phyloP scores from a whole-genome alignment of 2,329 filamentous ascomycete species.

The Calonectria hongkongensis region DNA sequence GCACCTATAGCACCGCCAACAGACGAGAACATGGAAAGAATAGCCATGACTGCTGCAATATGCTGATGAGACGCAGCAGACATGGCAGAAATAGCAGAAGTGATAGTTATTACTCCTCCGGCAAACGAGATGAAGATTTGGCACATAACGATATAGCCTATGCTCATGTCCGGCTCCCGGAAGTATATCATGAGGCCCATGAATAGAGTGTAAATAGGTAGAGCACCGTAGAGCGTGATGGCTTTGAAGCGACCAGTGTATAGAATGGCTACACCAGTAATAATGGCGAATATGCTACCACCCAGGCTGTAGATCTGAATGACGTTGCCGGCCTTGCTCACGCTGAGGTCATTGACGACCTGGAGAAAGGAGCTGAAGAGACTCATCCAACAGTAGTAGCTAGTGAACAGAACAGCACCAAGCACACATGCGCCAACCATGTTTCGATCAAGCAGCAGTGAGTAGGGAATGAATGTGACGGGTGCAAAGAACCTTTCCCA shows the following conservation, averaged over 20 bases:
- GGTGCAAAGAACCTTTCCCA: conserved; percentile 69
- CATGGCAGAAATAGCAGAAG: conserved; percentile 58
- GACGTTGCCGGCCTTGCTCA: conserved; percentile 57
- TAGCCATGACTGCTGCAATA: conserved; percentile 73
- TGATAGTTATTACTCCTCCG: conserved; percentile 52
- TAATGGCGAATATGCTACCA: conserved; percentile 60
- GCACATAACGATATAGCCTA: conserved; percentile 63
- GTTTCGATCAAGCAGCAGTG: conserved; percentile 58
- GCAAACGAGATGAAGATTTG: conserved; percentile 60
- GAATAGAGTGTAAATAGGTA: conserved; percentile 58
- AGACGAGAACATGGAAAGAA: conserved; percentile 74
- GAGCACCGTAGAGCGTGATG: conserved; percentile 52
- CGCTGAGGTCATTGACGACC: conserved; percentile 58
- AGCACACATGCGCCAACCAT: conserved; percentile 53
- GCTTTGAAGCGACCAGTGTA: conserved; percentile 59
- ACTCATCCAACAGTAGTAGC: conserved; percentile 59
- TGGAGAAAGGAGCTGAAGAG: conserved; percentile 66
- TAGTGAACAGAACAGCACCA: conserved; percentile 53
- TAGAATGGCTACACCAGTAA: conserved; percentile 62
- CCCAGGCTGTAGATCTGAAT: conserved; percentile 61
- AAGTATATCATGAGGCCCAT: conserved; percentile 61
- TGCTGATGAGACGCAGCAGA: conserved; percentile 64
- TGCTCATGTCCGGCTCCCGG: conserved; percentile 54
- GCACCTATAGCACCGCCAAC: conserved; percentile 76
- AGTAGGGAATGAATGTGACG: conserved; percentile 67